Percentiles rank a stretch among this genome's conserved stretches.
phyloP scores from a whole-genome alignment of 768 basidiomycete species.

The Kwoniella dendrophila region DNA sequence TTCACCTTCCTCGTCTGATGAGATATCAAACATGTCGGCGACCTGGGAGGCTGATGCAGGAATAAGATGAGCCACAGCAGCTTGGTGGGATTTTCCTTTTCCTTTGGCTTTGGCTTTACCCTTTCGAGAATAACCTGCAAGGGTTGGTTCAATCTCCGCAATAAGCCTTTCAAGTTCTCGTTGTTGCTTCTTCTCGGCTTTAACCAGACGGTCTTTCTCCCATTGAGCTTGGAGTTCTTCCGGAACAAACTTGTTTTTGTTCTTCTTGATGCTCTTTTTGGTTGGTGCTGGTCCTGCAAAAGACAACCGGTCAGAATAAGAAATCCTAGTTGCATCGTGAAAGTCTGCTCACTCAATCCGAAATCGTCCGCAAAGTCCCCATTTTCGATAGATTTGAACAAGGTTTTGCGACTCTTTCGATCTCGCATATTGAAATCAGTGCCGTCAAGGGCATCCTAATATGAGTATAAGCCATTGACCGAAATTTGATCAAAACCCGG shows the following conservation, averaged over 20 bases:
- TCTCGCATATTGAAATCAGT: slow-evolving; percentile 61
- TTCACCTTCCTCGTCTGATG: slow-evolving; percentile 30
- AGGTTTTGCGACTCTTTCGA: slow-evolving; percentile 62
- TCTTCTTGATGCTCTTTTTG: slow-evolving; percentile 44
- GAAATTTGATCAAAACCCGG: not conserved
- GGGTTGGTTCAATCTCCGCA: slow-evolving; percentile 67
- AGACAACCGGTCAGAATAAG: slow-evolving; percentile 22
- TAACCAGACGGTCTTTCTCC: slow-evolving; percentile 79
- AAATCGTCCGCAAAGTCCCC: slow-evolving; percentile 59
- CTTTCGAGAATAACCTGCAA: slow-evolving; percentile 61
- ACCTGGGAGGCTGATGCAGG: slow-evolving; percentile 55
- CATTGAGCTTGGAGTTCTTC: slow-evolving; percentile 68
- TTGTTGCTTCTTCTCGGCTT: slow-evolving; percentile 71
- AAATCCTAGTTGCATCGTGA: not conserved
- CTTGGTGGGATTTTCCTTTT: slow-evolving; percentile 60
- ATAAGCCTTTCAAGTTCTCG: slow-evolving; percentile 65
- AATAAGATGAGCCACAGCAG: slow-evolving; percentile 41
- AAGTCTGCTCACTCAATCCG: slow-evolving; percentile 21
- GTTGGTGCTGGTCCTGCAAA: slow-evolving; percentile 32
- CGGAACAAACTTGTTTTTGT: slow-evolving; percentile 59
- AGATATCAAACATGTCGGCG: slow-evolving; percentile 69
- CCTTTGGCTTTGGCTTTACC: slow-evolving; percentile 48
- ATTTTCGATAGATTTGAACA: slow-evolving; percentile 66
- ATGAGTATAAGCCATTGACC: not conserved
- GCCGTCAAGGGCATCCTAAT: slow-evolving; percentile 66